Base-by-base conservation (phyloP, 768 basidiomycete species). In the Pleurotus salmoneostramineus region DNA sequence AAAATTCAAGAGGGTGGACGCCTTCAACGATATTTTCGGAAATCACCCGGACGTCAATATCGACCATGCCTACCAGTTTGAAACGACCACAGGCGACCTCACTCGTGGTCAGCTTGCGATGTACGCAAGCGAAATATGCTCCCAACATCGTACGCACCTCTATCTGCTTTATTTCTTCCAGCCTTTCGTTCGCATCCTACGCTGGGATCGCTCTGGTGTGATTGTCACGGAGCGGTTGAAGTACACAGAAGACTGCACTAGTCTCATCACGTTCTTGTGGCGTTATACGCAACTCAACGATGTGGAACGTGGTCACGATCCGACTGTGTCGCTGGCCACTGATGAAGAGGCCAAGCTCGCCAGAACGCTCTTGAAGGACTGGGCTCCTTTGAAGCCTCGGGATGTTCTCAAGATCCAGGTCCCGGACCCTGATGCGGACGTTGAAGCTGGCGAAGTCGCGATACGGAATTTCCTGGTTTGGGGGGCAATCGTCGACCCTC, bases 201-300 rank as follows among this genome's bases (percentile, higher is more conserved):
- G 66, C 44, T 76, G 71, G 69, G 74, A 77, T 58, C 68, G 68
- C 5, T 50, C 63, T 17, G 73, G 69, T 11, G 64, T 63, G 2
- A 56, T 68, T 6, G 71, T 73, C 10, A 61, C 67, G 15, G 32
- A 50, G 8, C 7, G 50, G 5, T 65, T 75, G 52, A 48, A 69
- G 35, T 71, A 67, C 64, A 43, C 33, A 11, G 15, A 54, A 5
- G 4, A 64, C 3, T 50, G 63, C 5, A 7, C 42, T 3, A n/a
- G 48, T 1, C 59, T 74, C 4, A 45, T 56, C 6, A 42, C 59
- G 3, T 74, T 71, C 62, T 61, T 74, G 36, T 64, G 57, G 55
- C 62, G 62, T 15, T 70, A 64, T 58, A 42, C 15, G 6, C 10
- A 8, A 15, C 14, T 40, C 36, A 37, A 54, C 35, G 8, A 12